These are phyloP conservation scores for Macrophomina phaseolina DNA, from an alignment of 2,329 filamentous ascomycete species.

Conservation along the genomic window DNA sequence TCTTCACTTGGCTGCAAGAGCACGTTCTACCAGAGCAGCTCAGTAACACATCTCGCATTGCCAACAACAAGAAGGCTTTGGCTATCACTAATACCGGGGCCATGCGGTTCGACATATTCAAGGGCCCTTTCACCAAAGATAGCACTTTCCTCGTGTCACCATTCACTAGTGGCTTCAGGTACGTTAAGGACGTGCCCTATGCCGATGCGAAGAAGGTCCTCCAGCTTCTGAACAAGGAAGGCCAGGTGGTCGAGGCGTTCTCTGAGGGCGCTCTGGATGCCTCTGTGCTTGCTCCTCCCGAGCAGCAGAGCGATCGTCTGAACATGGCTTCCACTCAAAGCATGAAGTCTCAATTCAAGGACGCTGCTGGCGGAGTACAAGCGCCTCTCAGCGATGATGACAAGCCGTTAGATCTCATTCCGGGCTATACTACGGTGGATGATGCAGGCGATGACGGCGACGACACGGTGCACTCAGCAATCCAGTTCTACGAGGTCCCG, in stretches of 20 bases:
- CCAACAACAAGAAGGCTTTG: slow-evolving; percentile 66
- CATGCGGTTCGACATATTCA: slow-evolving; percentile 94
- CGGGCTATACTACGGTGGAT: slow-evolving; percentile 89
- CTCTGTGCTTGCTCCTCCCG: slow-evolving; percentile 50
- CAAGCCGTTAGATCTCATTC: slow-evolving; percentile 58
- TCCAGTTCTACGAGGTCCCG: slow-evolving; percentile 78
- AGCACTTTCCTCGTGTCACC: slow-evolving; percentile 86
- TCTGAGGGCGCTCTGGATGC: slow-evolving; percentile 36
- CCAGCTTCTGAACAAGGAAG: slow-evolving; percentile 62
- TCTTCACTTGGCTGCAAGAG: slow-evolving; percentile 81
- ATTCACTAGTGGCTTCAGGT: slow-evolving; percentile 79
- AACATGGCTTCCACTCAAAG: background rate
- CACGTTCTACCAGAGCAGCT: slow-evolving; percentile 74
- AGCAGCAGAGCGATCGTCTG: slow-evolving; percentile 40
- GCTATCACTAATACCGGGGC: slow-evolving; percentile 88
- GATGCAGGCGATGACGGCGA: slow-evolving; percentile 85
- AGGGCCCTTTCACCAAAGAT: slow-evolving; percentile 88
- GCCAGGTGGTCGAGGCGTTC: slow-evolving; percentile 53
- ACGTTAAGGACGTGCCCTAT: slow-evolving; percentile 82
- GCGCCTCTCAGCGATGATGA: slow-evolving; percentile 35
- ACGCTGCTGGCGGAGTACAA: slow-evolving; percentile 35
- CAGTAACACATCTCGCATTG: slow-evolving; percentile 42
- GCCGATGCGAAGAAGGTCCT: slow-evolving; percentile 72
- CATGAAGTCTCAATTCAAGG: background rate
- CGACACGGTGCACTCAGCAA: slow-evolving; percentile 79